Conservation (phyloP, 148 eudicot genomes). For the Salicornia ramosissima region DNA sequence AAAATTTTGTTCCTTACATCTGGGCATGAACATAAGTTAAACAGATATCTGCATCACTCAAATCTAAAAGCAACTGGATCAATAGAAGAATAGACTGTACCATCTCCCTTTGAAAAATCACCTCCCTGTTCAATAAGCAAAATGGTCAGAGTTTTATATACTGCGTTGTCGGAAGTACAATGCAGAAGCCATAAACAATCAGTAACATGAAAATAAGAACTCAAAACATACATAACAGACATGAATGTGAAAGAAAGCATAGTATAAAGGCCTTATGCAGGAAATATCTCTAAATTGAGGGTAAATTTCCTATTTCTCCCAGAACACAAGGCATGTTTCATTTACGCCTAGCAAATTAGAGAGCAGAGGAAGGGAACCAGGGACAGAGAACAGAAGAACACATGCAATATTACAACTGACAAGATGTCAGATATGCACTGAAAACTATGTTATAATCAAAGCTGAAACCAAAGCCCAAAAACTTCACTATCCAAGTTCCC, state of each 20-base stretch:
- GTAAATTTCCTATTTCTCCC: not conserved
- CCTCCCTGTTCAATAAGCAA: slow-evolving; percentile 70
- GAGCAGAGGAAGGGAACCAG: not conserved
- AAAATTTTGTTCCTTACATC: slow-evolving; percentile 56
- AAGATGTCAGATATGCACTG: not conserved
- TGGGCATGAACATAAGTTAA: slow-evolving; percentile 40
- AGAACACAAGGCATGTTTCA: too few relatives aligned
- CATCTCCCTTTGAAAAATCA: slow-evolving; percentile 94
- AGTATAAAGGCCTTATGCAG: too few relatives aligned
- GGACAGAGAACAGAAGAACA: not conserved
- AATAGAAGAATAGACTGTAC: slow-evolving; percentile 43
- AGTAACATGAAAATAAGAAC: not conserved
- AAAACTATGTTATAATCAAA: not conserved
- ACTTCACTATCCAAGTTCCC: not conserved
- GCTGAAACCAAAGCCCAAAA: not conserved
- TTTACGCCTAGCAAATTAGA: not conserved
- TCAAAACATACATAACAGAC: not conserved
- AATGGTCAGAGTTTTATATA: slow-evolving; percentile 8
- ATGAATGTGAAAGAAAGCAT: not conserved
- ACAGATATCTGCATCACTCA: slow-evolving; percentile 35
- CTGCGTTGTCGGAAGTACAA: not conserved
- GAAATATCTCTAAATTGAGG: not conserved
- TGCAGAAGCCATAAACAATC: slow-evolving; percentile 8
- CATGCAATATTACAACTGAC: not conserved
- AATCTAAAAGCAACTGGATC: slow-evolving; percentile 17